Conservation (phyloP, 805 yeast species). For the Wickerhamomyces subpelliculosus region DNA sequence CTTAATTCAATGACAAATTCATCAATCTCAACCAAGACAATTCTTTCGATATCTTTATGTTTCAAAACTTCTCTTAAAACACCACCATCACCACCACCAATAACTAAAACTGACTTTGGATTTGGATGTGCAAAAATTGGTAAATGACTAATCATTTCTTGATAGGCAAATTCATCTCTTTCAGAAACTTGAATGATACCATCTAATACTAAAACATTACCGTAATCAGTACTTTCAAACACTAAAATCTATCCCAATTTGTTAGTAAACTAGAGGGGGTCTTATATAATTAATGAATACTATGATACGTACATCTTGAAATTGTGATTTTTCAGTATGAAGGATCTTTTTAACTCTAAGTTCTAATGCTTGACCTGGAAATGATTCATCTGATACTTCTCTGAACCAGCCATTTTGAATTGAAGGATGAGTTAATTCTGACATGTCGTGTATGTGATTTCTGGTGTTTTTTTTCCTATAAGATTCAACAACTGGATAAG, state of each 20-base stretch:
- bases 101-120: conserved; percentile 74
- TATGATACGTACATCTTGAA: conserved; percentile 56
- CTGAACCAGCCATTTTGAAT: conserved; percentile 72
- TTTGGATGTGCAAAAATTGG: conserved; percentile 71
- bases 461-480: too few species aligned
- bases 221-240: conserved; percentile 68
- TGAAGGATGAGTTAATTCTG: conserved; percentile 21
- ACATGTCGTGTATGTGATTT: too few species aligned
- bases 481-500: too few species aligned
- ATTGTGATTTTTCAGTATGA: conserved; percentile 60
- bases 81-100: conserved; percentile 98
- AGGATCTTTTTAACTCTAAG: conserved; percentile 57
- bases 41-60: conserved; percentile 54
- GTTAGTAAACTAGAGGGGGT: conserved; percentile 5
- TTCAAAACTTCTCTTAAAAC: conserved; percentile 84
- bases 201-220: conserved; percentile 83
- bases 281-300: neutral
- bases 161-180: conserved; percentile 89
- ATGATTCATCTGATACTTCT: conserved; percentile 61
- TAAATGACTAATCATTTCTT: conserved; percentile 82
- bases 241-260: conserved; percentile 34
- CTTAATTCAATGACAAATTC: conserved; percentile 70
- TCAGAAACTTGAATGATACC: conserved; percentile 91
- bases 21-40: conserved; percentile 86
- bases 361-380: conserved; percentile 83